These are phyloP conservation scores for Vanrija pseudolonga DNA, from an alignment of 1,284 basidiomycete genomes.

Conservation along the genomic window DNA sequence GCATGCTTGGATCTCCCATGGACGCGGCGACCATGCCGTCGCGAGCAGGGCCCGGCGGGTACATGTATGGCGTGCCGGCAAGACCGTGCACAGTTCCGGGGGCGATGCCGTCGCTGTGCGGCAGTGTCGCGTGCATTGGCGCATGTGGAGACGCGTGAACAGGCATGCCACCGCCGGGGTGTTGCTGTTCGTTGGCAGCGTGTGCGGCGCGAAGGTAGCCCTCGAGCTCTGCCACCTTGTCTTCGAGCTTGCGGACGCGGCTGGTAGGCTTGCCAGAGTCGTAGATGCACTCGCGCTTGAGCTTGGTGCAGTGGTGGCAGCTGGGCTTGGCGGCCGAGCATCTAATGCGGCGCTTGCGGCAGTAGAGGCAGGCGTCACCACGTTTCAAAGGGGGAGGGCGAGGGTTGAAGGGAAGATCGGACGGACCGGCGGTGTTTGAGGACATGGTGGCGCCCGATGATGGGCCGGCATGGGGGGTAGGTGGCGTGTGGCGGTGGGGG, in stretches of 20 bases:
- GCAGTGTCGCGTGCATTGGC: neutral
- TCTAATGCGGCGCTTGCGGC: conserved; percentile 40
- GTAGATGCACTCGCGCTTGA: conserved; percentile 39
- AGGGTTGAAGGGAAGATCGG: neutral
- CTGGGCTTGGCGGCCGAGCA: conserved; percentile 40
- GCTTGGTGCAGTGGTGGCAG: conserved; percentile 39
- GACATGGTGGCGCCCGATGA: too few relatives aligned
- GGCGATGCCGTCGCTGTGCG: neutral
- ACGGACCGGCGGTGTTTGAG: too few relatives aligned
- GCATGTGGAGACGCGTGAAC: neutral
- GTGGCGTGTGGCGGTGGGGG: too few relatives aligned
- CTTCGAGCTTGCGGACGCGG: conserved; percentile 42
- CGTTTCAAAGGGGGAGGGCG: conserved; percentile 28
- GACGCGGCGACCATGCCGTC: neutral
- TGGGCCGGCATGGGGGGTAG: too few relatives aligned
- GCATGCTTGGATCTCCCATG: too few relatives aligned
- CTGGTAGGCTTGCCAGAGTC: conserved; percentile 41
- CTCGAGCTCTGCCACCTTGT: conserved; percentile 42
- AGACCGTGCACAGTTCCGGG: neutral
- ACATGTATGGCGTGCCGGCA: neutral
- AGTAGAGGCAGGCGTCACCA: conserved; percentile 45
- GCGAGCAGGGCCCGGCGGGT: neutral
- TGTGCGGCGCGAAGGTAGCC: conserved; percentile 1
- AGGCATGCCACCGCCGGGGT: neutral
- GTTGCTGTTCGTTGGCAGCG: neutral